phyloP scores from a whole-genome alignment of 169 alveolate species.

The Condylostoma magnum region DNA sequence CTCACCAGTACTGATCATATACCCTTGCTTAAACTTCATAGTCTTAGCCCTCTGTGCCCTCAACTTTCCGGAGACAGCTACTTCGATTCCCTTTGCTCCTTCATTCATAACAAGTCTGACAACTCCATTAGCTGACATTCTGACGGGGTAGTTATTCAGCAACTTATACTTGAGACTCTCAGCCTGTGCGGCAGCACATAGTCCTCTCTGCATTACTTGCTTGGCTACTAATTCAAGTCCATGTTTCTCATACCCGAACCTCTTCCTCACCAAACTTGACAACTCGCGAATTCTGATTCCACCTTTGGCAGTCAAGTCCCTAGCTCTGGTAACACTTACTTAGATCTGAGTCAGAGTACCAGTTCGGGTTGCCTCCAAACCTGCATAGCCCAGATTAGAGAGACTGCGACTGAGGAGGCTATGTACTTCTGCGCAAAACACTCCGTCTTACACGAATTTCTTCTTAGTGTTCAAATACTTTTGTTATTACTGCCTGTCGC shows the following conservation, averaged over 20 bases:
- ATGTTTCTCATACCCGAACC: slow-evolving; percentile 96
- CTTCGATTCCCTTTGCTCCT: slow-evolving; percentile 99
- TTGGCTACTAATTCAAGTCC: slow-evolving; percentile 96
- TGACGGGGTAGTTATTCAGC: slow-evolving; percentile 97
- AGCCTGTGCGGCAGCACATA: slow-evolving; percentile 99
- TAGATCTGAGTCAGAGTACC: slow-evolving; percentile 94
- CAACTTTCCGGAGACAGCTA: slow-evolving; percentile 98
- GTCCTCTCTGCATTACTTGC: slow-evolving; percentile 94
- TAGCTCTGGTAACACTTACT: slow-evolving; percentile 97
- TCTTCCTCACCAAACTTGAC: slow-evolving; percentile 96
- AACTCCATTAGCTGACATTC: slow-evolving; percentile 99
- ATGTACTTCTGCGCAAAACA: slow-evolving; percentile 98
- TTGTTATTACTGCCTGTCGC: too few species aligned
- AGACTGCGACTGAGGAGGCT: slow-evolving; percentile 96
- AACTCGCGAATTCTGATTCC: slow-evolving; percentile 97
- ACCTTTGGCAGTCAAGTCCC: slow-evolving; percentile 96
- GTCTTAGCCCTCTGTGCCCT: slow-evolving; percentile 99
- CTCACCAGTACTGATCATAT: slow-evolving; percentile 98
- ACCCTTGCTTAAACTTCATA: slow-evolving; percentile 98
- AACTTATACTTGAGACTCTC: slow-evolving; percentile 97
- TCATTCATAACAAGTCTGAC: slow-evolving; percentile 96
- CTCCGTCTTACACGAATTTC: slow-evolving; percentile 98
- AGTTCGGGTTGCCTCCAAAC: slow-evolving; percentile 96
- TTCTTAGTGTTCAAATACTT: slow-evolving; percentile 70
- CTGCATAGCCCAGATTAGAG: slow-evolving; percentile 98